A percentile compares a stretch with the other conserved stretches of the same genome.
Conservation (phyloP, 352 stramenopile genomes). For the Plasmopara muralis region DNA sequence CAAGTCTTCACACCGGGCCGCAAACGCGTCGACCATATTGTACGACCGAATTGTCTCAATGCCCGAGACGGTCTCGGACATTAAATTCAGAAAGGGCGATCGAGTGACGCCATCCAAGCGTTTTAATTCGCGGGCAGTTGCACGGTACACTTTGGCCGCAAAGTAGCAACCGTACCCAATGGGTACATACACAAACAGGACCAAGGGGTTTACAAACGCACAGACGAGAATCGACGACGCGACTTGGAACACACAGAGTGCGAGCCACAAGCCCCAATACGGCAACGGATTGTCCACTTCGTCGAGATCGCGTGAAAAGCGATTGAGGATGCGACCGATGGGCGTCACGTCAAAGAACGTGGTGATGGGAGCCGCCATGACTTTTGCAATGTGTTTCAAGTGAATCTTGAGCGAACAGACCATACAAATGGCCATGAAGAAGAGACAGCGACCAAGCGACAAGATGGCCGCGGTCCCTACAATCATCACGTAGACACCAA, state of each 20-base stretch:
- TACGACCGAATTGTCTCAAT: constrained; percentile 88
- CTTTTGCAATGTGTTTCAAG: constrained; percentile 36
- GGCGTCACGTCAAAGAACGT: constrained; percentile 65
- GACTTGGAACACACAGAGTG: constrained; percentile 43
- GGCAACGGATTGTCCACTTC: constrained; percentile 51
- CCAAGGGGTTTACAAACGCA: constrained; percentile 34
- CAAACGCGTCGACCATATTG: constrained; percentile 34
- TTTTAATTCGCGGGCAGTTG: constrained; percentile 84
- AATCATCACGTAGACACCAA: constrained; percentile 36
- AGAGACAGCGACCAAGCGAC: constrained; percentile 33
- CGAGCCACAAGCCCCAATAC: constrained; percentile 43
- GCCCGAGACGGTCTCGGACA: constrained; percentile 90
- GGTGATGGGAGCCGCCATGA: constrained; percentile 47
- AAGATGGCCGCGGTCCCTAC: constrained; percentile 27
- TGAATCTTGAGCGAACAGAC: constrained; percentile 36
- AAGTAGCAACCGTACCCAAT: constrained; percentile 22
- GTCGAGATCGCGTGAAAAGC: constrained; percentile 57
- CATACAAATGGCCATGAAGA: constrained; percentile 49
- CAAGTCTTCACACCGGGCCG: constrained; percentile 25
- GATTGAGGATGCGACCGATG: constrained; percentile 55
- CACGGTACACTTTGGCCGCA: constrained; percentile 74
- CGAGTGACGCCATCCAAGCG: constrained; percentile 89
- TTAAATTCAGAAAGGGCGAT: constrained; percentile 89
- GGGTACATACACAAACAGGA: constrained; percentile 48
- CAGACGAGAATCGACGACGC: constrained; percentile 36